Evolutionary conservation across 306 rosid genomes (phyloP).

Genomic region (Sechiopsis laciniata): DNA sequence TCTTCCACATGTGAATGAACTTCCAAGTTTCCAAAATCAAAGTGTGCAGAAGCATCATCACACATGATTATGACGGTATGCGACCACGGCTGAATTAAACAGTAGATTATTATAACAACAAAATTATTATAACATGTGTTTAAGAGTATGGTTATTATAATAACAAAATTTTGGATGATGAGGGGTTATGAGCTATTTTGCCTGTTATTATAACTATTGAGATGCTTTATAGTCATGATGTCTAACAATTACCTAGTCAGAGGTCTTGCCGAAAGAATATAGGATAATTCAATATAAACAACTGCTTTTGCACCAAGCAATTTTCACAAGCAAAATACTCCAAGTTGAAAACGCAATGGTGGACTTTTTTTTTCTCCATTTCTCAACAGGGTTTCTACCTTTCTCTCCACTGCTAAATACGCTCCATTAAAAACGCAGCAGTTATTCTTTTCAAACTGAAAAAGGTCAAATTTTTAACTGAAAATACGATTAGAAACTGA

Average conservation of each 20-base stretch:
- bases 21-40: background rate
- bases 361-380: background rate
- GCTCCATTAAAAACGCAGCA: background rate
- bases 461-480: constrained; percentile 6
- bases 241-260: too few relatives aligned
- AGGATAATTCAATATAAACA: too few relatives aligned
- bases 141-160: too few relatives aligned
- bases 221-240: too few relatives aligned
- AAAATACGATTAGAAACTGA: background rate
- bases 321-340: background rate
- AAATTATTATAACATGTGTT: too few relatives aligned
- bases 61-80: too few relatives aligned
- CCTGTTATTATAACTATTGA: too few relatives aligned
- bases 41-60: constrained; percentile 11
- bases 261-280: too few relatives aligned
- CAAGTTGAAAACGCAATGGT: background rate
- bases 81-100: too few relatives aligned
- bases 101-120: too few relatives aligned
- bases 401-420: background rate
- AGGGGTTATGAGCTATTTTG: too few relatives aligned
- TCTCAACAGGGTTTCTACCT: background rate
- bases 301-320: background rate
- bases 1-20: constrained; percentile 9
- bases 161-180: too few relatives aligned
- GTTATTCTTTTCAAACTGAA: constrained; percentile 2